Conservation (phyloP, 78 protist genomes). For the Emiliania huxleyi region DNA sequence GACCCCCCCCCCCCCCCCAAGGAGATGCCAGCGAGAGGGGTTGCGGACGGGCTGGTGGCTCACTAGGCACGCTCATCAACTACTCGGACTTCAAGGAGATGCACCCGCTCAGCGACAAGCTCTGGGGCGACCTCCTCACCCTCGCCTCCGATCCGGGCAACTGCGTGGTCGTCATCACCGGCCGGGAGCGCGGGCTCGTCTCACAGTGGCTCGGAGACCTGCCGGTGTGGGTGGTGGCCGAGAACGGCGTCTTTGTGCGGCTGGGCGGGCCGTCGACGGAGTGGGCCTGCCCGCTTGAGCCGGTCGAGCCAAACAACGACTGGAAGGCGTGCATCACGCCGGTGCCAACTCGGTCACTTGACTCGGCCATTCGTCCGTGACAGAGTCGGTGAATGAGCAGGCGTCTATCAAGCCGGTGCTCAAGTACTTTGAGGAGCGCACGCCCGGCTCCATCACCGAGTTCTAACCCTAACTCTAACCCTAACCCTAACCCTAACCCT, state of each 20-base stretch:
- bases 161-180: background rate
- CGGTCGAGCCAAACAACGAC: background rate
- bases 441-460: background rate
- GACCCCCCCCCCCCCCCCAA: background rate
- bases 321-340: background rate
- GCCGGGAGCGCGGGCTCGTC: background rate
- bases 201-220: background rate
- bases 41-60: too few relatives aligned
- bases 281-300: background rate
- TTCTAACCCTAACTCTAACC: too few relatives aligned
- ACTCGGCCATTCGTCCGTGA: too few relatives aligned
- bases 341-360: too few relatives aligned
- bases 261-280: background rate
- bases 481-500: too few relatives aligned
- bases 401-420: background rate
- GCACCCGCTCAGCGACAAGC: background rate
- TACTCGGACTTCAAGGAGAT: background rate
- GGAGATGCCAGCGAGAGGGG: too few relatives aligned
- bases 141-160: constrained; percentile 18
- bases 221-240: background rate
- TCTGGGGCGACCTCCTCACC: background rate
- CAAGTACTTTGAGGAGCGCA: background rate
- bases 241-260: background rate
- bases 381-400: too few relatives aligned
- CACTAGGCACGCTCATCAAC: background rate